phyloP scores from a whole-genome alignment of 2,329 filamentous ascomycete species.

The Talaromyces sp. region DNA sequence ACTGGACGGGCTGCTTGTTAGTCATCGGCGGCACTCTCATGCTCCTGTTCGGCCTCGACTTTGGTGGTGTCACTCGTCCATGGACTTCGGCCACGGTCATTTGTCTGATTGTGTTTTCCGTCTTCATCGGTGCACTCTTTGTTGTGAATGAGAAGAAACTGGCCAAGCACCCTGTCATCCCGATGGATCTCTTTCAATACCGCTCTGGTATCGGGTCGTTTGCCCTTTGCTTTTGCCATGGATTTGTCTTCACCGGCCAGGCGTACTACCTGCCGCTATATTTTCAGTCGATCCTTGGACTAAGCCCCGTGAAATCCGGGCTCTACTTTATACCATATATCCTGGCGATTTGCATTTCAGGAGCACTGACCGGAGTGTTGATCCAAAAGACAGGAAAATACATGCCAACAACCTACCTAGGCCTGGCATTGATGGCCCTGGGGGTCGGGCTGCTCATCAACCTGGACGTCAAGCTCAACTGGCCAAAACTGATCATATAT shows the following conservation, averaged over 20 bases:
- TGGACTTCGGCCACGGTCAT: conserved; percentile 68
- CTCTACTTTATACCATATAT: conserved; percentile 63
- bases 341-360: conserved; percentile 55
- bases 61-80: conserved; percentile 65
- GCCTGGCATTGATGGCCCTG: conserved; percentile 50
- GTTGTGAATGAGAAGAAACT: conserved; percentile 62
- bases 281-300: conserved; percentile 63
- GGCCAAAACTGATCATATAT: conserved; percentile 28
- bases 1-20: conserved; percentile 52
- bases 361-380: conserved; percentile 56
- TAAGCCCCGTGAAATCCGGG: conserved; percentile 59
- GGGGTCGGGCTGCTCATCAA: conserved; percentile 57
- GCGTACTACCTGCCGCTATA: conserved; percentile 73
- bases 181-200: conserved; percentile 58
- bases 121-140: conserved; percentile 58
- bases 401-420: conserved; percentile 49
- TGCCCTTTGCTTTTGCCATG: conserved; percentile 60
- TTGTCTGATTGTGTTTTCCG: conserved; percentile 66
- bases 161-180: conserved; percentile 67
- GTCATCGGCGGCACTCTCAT: conserved; percentile 74
- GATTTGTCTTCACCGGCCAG: conserved; percentile 63
- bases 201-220: conserved; percentile 59
- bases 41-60: conserved; percentile 73
- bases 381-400: conserved; percentile 63
- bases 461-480: conserved; percentile 41